phyloP scores from a whole-genome alignment of 2,329 filamentous ascomycete genomes.

The Diaporthe sp. region DNA sequence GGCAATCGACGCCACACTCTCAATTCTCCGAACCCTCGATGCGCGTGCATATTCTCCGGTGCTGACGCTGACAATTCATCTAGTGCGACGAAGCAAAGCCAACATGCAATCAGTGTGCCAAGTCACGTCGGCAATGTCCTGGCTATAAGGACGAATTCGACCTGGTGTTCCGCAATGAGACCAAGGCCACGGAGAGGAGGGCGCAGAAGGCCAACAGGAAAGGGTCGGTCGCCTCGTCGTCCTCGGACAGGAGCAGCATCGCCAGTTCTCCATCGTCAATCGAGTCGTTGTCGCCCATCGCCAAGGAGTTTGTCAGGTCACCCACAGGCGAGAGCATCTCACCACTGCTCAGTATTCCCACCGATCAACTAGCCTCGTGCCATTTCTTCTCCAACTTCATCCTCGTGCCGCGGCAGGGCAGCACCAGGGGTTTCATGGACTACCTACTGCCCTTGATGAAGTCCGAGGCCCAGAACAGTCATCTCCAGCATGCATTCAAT shows the following conservation, averaged over 20 bases:
- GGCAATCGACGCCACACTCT: neutral
- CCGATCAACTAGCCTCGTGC: constrained; percentile 68
- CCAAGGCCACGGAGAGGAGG: constrained; percentile 74
- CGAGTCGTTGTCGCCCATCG: constrained; percentile 40
- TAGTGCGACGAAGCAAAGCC: constrained; percentile 78
- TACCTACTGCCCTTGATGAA: constrained; percentile 69
- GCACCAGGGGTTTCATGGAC: constrained; percentile 68
- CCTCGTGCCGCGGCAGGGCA: constrained; percentile 63
- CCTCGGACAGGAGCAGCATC: constrained; percentile 42
- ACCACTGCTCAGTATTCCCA: constrained; percentile 57
- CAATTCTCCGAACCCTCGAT: neutral
- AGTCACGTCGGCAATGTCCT: constrained; percentile 73
- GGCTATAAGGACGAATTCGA: constrained; percentile 81
- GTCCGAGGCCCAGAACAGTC: constrained; percentile 55
- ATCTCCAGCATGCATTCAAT: constrained; percentile 68
- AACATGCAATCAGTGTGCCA: constrained; percentile 74
- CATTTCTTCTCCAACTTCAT: constrained; percentile 74
- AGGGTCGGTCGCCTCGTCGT: constrained; percentile 49
- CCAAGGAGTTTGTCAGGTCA: constrained; percentile 42
- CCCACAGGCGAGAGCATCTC: constrained; percentile 46
- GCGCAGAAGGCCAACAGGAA: constrained; percentile 69
- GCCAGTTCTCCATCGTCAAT: constrained; percentile 41
- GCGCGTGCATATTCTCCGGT: neutral
- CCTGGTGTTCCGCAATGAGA: constrained; percentile 79
- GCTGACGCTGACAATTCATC: constrained; percentile 36